Evolutionary conservation across 2,329 filamentous ascomycete species (phyloP).

Genomic region (Fusarium neocosmosporiellum): DNA sequence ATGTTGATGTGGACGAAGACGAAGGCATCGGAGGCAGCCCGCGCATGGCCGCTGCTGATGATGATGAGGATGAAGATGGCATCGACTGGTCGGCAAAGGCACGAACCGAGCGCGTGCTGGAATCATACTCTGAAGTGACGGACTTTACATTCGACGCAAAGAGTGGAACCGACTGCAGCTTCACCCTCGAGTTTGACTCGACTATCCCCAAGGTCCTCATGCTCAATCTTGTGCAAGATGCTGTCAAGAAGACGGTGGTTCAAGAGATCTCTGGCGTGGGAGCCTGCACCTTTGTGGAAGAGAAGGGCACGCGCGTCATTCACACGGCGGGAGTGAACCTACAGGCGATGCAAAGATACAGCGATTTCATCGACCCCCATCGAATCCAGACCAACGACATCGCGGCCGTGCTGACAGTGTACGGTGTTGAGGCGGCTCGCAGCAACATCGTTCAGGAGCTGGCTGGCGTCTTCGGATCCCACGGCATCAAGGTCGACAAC

Average conservation of each 20-base stretch:
- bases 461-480: slow-evolving; percentile 83
- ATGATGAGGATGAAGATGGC: slow-evolving; percentile 52
- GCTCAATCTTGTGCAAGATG: slow-evolving; percentile 87
- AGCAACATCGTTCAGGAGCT: slow-evolving; percentile 89
- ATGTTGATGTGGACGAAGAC: slow-evolving; percentile 64
- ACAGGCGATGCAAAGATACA: slow-evolving; percentile 88
- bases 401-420: slow-evolving; percentile 82
- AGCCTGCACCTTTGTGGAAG: slow-evolving; percentile 72
- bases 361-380: slow-evolving; percentile 87
- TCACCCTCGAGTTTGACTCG: slow-evolving; percentile 85
- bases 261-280: slow-evolving; percentile 86
- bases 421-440: slow-evolving; percentile 94
- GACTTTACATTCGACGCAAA: slow-evolving; percentile 84
- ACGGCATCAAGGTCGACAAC: slow-evolving; percentile 92
- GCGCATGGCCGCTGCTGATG: slow-evolving; percentile 51
- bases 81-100: slow-evolving; percentile 55
- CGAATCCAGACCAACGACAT: slow-evolving; percentile 93
- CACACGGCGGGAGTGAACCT: slow-evolving; percentile 90
- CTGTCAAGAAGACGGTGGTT: slow-evolving; percentile 81
- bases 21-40: slow-evolving; percentile 63
- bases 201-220: slow-evolving; percentile 90
- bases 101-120: slow-evolving; percentile 73
- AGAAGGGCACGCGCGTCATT: slow-evolving; percentile 69
- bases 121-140: slow-evolving; percentile 73
- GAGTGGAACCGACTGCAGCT: slow-evolving; percentile 78